These are phyloP conservation scores for Nemania abortiva DNA, from an alignment of 2,329 filamentous ascomycete genomes.

Conservation along the genomic window DNA sequence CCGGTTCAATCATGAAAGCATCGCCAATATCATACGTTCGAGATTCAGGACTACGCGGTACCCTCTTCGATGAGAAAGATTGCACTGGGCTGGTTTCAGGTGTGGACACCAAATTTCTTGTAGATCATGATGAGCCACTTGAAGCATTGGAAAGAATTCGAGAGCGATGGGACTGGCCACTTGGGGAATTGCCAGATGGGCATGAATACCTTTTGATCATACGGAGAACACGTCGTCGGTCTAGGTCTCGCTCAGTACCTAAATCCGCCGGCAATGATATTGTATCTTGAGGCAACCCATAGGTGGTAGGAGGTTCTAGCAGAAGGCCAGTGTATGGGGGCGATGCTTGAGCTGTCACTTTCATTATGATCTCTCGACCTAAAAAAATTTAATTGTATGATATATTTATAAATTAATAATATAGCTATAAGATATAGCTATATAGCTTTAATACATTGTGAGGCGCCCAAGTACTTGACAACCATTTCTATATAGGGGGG, in stretches of 20 bases:
- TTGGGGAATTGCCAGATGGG: constrained; percentile 43
- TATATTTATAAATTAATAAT: no score
- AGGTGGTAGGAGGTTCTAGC: no score
- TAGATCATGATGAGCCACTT: constrained; percentile 54
- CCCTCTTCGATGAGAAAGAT: constrained; percentile 50
- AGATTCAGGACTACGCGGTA: constrained; percentile 54
- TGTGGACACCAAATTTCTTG: constrained; percentile 54
- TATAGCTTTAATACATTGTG: no score
- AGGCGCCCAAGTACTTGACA: no score
- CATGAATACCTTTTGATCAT: constrained; percentile 41
- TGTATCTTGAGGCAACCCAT: no score
- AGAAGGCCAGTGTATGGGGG: no score
- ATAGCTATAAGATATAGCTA: no score
- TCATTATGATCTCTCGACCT: no score
- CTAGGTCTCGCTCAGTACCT: constrained; percentile 14
- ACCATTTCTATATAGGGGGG: no score
- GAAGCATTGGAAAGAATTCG: constrained; percentile 31
- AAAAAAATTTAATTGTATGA: no score
- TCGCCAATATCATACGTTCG: constrained; percentile 56
- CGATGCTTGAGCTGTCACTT: no score
- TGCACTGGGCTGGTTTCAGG: constrained; percentile 50
- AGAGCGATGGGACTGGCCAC: constrained; percentile 37
- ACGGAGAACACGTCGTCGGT: constrained; percentile 19
- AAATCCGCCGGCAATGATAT: no score
- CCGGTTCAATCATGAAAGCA: constrained; percentile 50